A percentile compares a stretch with the other conserved stretches of the same genome.
phyloP scores from a whole-genome alignment of 495 filamentous ascomycete genomes.

The Aspergillus taichungensis region DNA sequence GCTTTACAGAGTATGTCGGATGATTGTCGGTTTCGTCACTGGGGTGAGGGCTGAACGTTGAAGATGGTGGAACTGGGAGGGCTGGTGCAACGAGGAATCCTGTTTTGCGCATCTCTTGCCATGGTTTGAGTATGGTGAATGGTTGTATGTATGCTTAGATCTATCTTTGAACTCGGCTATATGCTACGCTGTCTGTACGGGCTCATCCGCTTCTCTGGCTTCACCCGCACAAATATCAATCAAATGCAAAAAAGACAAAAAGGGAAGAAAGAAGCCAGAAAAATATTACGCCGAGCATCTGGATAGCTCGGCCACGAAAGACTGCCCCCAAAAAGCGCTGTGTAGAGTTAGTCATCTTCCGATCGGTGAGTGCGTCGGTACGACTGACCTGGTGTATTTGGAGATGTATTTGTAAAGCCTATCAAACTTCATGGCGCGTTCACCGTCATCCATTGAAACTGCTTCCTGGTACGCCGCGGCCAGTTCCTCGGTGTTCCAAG shows the following conservation, averaged over 20 bases:
- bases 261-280: background rate
- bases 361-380: background rate
- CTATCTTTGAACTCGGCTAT: background rate
- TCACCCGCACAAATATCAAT: too few relatives aligned
- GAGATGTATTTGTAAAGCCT: slow-evolving; percentile 78
- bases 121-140: too few relatives aligned
- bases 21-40: too few relatives aligned
- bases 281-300: slow-evolving; percentile 33
- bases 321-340: slow-evolving; percentile 78
- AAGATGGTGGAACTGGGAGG: too few relatives aligned
- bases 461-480: slow-evolving; percentile 76
- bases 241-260: background rate
- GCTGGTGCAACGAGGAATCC: too few relatives aligned
- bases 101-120: too few relatives aligned
- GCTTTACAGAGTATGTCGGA: too few relatives aligned
- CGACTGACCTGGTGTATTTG: slow-evolving; percentile 62
- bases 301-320: slow-evolving; percentile 66
- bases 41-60: too few relatives aligned
- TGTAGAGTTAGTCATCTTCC: background rate
- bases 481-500: slow-evolving; percentile 83
- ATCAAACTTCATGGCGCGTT: slow-evolving; percentile 62
- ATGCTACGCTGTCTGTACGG: too few relatives aligned
- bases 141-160: too few relatives aligned
- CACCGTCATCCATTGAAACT: slow-evolving; percentile 71
- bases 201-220: too few relatives aligned